Evolutionary conservation across 2,329 filamentous ascomycete genomes (phyloP).

Genomic region (Pseudogymnoascus sp.): DNA sequence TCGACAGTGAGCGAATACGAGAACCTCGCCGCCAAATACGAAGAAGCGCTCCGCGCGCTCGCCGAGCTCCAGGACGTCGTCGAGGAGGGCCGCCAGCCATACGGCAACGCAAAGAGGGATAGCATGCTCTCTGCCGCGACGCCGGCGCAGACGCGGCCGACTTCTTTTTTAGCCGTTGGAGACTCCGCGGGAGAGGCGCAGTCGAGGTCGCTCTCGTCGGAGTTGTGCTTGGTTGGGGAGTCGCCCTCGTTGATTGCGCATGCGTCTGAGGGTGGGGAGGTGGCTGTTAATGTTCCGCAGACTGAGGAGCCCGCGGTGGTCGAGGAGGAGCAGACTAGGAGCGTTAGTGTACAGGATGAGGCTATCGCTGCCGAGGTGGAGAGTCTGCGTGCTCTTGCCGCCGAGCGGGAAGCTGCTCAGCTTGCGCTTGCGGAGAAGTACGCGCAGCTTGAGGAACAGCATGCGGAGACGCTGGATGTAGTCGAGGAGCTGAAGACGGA

Average conservation of each 20-base stretch:
- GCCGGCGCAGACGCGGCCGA: conserved; percentile 50
- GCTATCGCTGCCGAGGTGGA: conserved; percentile 60
- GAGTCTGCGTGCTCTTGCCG: conserved; percentile 60
- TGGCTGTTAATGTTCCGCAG: conserved; percentile 16
- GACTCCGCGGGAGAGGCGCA: conserved; percentile 44
- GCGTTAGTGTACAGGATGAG: conserved; percentile 31
- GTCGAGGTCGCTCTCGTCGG: conserved; percentile 87
- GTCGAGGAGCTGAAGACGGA: conserved; percentile 89
- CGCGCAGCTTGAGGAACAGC: conserved; percentile 72
- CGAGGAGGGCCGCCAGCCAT: conserved; percentile 67
- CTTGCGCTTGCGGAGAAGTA: conserved; percentile 70
- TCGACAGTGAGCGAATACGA: conserved; percentile 74
- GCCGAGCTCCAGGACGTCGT: conserved; percentile 79
- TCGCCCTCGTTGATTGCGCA: conserved; percentile 43
- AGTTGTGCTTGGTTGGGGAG: conserved; percentile 81
- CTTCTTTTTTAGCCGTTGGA: conserved; percentile 68
- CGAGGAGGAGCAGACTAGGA: conserved; percentile 32
- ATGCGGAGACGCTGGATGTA: conserved; percentile 73
- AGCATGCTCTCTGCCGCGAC: conserved; percentile 48
- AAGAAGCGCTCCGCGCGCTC: conserved; percentile 74
- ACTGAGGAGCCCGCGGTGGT: conserved; percentile 13
- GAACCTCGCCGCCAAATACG: conserved; percentile 78
- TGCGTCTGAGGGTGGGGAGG: conserved; percentile 4
- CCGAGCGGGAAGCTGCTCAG: conserved; percentile 71
- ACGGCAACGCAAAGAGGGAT: conserved; percentile 40